Evolutionary conservation across 768 basidiomycete genomes (phyloP).

Genomic region (Dacryopinax spathularia): DNA sequence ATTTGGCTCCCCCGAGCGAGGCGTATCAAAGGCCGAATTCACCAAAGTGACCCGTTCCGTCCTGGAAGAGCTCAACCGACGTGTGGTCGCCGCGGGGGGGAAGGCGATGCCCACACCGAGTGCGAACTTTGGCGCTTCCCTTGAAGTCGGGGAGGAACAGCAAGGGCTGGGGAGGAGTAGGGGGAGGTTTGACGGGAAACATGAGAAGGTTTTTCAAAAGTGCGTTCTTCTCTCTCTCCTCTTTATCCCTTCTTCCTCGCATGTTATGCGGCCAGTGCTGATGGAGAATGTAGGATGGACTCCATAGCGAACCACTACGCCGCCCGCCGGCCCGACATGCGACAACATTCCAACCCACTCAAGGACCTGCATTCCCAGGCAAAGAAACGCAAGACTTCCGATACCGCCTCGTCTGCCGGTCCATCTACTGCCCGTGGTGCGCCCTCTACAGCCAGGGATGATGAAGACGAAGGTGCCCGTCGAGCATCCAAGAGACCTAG

Average conservation of each 20-base stretch:
- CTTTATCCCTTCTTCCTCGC: too few species aligned
- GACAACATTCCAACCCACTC: too few species aligned
- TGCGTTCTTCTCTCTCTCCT: background rate
- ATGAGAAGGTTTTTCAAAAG: constrained; percentile 50
- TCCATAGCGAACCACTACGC: constrained; percentile 48
- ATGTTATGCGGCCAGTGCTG: background rate
- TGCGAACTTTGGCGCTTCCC: constrained; percentile 4
- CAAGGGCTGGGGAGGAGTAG: constrained; percentile 14
- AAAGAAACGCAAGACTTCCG: constrained; percentile 6
- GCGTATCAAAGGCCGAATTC: constrained; percentile 52
- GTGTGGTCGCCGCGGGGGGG: constrained; percentile 41
- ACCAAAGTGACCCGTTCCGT: constrained; percentile 50
- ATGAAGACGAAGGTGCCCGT: background rate
- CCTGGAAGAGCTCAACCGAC: constrained; percentile 68
- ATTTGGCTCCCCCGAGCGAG: constrained; percentile 50
- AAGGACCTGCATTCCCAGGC: background rate
- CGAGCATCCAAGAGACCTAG: background rate
- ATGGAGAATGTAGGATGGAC: constrained; percentile 39
- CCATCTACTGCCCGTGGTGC: background rate
- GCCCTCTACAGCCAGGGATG: background rate
- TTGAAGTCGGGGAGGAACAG: constrained; percentile 5
- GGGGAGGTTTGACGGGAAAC: constrained; percentile 40
- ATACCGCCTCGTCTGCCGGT: background rate
- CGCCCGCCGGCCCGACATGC: constrained; percentile 22
- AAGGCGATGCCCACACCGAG: background rate